Evolutionary conservation across 2,329 filamentous ascomycete species (phyloP), one percentile per base, ranked within the genome.

Genomic region (Colletotrichum tropicicola): DNA sequence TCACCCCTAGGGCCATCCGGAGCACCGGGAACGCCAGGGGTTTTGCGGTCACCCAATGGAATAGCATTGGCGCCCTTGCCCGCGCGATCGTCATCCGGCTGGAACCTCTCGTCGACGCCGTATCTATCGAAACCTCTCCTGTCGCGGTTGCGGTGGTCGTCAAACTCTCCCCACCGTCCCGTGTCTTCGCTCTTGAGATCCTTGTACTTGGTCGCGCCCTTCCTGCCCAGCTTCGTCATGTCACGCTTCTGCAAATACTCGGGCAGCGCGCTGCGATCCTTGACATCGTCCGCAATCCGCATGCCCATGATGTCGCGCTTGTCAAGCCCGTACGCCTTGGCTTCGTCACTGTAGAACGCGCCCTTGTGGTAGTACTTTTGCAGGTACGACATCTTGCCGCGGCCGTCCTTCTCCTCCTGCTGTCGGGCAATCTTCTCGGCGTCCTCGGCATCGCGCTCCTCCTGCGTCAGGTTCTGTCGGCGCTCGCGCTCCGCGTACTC

Each of bases 341-440:
- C 85, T 71, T 97, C 92, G 55, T 94, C 93, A 70, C 91, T 92
- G 82, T 93, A 98, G 82, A 98, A 99, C 15, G 96, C 96, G 51
- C 96, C 96, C 80, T 94, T 95, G 84, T 99, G 96, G 78, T 93
- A 94, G 81, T 98, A 99, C 75, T 94, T 94, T 74, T 98, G 94
- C 92, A 98, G 93, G 77, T 89, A 98, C 2, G 87, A 87, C 85
- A 96, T 93, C 79, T 95, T 91, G 56, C 93, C 93, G 66, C 91
- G 90, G 53, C 83, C 78, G 66, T 92, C 89, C 71, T 92, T 92
- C 68, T 97, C 94, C 67, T 92, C 91, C 70, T 91, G 89, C 78
- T 98, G 95, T 69, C 85, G 84, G 1, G 90, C 89, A 17, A 98
- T 81, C 76, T 89, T 92, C 53, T 86, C 92, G 44, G 89, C 87